Evolutionary conservation across 2,329 filamentous ascomycete species (phyloP).

Genomic region (Exutisphaerella laricina): DNA sequence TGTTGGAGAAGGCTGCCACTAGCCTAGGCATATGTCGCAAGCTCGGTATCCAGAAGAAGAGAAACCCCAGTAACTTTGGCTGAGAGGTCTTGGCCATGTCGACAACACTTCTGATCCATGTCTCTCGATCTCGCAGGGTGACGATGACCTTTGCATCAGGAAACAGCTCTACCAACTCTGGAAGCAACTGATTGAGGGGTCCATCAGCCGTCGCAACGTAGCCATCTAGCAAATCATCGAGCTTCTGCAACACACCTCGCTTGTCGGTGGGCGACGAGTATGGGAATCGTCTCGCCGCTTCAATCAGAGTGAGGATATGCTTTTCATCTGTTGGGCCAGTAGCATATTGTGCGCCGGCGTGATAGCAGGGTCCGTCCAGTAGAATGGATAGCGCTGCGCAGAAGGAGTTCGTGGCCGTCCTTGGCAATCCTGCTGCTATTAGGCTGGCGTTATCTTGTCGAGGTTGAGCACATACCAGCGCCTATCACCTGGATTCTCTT

Average conservation of each 20-base stretch:
- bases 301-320: conserved; percentile 5
- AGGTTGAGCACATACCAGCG: conserved; percentile 20
- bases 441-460: no score
- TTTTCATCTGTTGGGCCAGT: conserved; percentile 7
- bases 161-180: conserved; percentile 45
- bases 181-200: conserved; percentile 40
- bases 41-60: conserved; percentile 16
- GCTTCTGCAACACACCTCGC: conserved; percentile 28
- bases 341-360: conserved; percentile 42
- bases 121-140: conserved; percentile 6
- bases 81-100: conserved; percentile 7
- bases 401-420: conserved; percentile 50
- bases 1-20: conserved; percentile 1
- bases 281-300: conserved; percentile 4
- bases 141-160: conserved; percentile 39
- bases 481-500: conserved; percentile 39
- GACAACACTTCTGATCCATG: conserved; percentile 5
- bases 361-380: conserved; percentile 46
- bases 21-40: conserved; percentile 9
- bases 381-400: conserved; percentile 45
- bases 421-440: conserved; percentile 33
- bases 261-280: conserved; percentile 25
- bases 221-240: conserved; percentile 38
- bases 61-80: conserved; percentile 5
- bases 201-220: conserved; percentile 46